phyloP scores from a whole-genome alignment of 495 filamentous ascomycete species.

The Penicillium samsonianum region DNA sequence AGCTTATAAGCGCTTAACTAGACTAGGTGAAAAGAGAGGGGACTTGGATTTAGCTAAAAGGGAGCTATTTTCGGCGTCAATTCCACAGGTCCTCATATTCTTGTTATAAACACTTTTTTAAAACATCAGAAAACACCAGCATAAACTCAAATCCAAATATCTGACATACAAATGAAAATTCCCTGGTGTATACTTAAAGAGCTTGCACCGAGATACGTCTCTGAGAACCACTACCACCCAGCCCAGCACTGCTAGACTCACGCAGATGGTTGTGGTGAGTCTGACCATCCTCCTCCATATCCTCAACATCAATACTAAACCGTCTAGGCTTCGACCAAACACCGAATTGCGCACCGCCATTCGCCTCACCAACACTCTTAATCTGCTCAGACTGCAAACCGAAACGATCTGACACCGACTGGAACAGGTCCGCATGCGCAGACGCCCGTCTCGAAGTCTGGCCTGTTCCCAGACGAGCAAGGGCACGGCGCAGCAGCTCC shows the following conservation, averaged over 20 bases:
- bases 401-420: conserved; percentile 37
- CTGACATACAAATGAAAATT: not conserved
- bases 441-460: conserved; percentile 24
- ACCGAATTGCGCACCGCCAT: conserved; percentile 36
- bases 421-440: conserved; percentile 30
- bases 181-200: conserved; percentile 8
- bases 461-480: conserved; percentile 31
- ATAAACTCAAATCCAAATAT: not conserved
- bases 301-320: conserved; percentile 45
- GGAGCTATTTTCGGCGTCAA: conserved; percentile 23
- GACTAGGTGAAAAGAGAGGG: conserved; percentile 7
- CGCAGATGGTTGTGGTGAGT: conserved; percentile 42
- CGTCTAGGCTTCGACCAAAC: conserved; percentile 44
- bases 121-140: not conserved
- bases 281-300: conserved; percentile 29
- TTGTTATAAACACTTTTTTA: conserved; percentile 6
- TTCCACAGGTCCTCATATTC: conserved; percentile 30
- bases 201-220: conserved; percentile 34
- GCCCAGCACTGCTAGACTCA: conserved; percentile 37
- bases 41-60: conserved; percentile 5
- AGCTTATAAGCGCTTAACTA: conserved; percentile 24
- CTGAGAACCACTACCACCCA: conserved; percentile 33
- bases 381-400: conserved; percentile 33
- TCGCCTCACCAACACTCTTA: conserved; percentile 21
- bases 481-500: conserved; percentile 51